Evolutionary conservation across 306 rosid species (phyloP), one percentile per base, ranked within the genome.

Genomic region (Corylus avellana): DNA sequence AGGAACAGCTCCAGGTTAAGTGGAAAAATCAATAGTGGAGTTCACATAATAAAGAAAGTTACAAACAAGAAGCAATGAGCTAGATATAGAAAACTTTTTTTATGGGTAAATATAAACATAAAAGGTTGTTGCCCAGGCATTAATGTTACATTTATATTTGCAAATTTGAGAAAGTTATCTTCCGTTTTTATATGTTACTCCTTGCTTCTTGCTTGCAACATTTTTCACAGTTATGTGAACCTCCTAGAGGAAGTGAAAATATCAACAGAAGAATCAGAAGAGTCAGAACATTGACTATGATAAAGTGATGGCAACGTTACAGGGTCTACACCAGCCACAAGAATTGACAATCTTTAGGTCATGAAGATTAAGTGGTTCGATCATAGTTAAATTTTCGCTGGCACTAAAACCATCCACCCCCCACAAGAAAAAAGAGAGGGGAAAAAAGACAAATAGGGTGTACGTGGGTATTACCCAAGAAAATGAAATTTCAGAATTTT

Each of bases 1-100:
- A 91, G 80, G 72, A 81, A 80, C 78, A 78, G 77, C 39, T 74
- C 81, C 76, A 84, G 57, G 63, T 72, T 77, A 80, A 80, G 83
- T 73, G 54, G 76, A 47, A 51, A 79, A 69, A 76, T 83, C 70
- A 76, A 70, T 62, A 82, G 49, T 50, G 61, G 50, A 79, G 64
- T 42, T 70, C 58, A 75, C 74, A 75, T 29, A 32, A 50, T 75
- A 77, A 67, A 72, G 50, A 50, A 32, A 25, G 49, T 50, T 12
- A 57, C 68, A 37, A 14, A 16, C n/a, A 16, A 37, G 32, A 58
- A 3, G 37, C 75, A 35, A 62, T 73, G 76, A 76, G 67, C 67
- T 75, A 74, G 54, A 47, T n/a, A 72, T 75, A 64, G 14, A 14
- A 61, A 53, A 42, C 46, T 42, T 53, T 55, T 55, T 59, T 59